Evolutionary conservation across 371 early-diverging fungal genomes (phyloP).

Genomic region (Mucor mucedo): DNA sequence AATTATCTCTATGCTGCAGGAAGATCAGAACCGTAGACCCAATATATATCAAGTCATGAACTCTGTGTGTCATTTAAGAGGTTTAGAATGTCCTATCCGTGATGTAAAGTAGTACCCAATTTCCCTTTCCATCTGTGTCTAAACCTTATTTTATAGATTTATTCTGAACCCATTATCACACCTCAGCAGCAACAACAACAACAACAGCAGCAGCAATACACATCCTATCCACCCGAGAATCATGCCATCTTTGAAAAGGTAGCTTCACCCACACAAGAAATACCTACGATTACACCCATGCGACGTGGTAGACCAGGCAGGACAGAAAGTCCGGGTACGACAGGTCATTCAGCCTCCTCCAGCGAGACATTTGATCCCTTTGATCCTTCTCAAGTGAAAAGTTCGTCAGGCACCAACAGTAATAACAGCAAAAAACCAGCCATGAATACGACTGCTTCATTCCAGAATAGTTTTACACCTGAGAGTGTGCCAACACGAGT

Average conservation of each 20-base stretch:
- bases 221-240: slow-evolving; percentile 5
- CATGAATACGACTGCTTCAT: background rate
- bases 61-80: slow-evolving; percentile 68
- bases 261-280: slow-evolving; percentile 43
- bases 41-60: slow-evolving; percentile 80
- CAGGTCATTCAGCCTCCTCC: slow-evolving; percentile 11
- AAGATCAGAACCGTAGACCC: slow-evolving; percentile 73
- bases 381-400: slow-evolving; percentile 23
- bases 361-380: slow-evolving; percentile 29
- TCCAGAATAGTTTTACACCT: slow-evolving; percentile 11
- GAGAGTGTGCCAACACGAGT: slow-evolving; percentile 16
- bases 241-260: slow-evolving; percentile 48
- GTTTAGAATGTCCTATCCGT: slow-evolving; percentile 68
- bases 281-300: slow-evolving; percentile 69
- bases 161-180: slow-evolving; percentile 26
- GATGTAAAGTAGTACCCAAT: slow-evolving; percentile 41
- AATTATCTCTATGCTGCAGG: slow-evolving; percentile 76
- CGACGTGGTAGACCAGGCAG: slow-evolving; percentile 71
- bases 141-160: slow-evolving; percentile 14
- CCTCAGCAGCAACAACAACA: slow-evolving; percentile 4
- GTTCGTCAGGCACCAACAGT: background rate
- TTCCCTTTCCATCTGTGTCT: too few relatives aligned
- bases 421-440: background rate
- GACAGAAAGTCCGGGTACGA: slow-evolving; percentile 17
- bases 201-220: slow-evolving; percentile 6